phyloP scores from a whole-genome alignment of 768 basidiomycete genomes.

The Rhodocollybia butyracea region DNA sequence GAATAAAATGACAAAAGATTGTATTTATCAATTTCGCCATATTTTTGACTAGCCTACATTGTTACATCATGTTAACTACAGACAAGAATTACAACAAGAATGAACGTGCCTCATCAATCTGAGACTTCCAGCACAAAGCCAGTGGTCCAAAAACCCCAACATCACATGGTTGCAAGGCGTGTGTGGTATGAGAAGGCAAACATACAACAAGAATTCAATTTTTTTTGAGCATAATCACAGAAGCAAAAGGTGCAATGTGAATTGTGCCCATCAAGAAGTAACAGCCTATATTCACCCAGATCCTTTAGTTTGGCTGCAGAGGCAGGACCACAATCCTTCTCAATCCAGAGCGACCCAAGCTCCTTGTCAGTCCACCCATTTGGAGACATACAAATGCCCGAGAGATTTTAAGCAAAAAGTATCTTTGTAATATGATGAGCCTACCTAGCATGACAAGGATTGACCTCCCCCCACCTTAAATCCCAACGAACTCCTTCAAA shows the following conservation, averaged over 20 bases:
- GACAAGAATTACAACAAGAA: not conserved
- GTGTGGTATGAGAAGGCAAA: constrained; percentile 18
- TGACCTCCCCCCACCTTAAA: constrained; percentile 10
- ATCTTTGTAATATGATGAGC: not conserved
- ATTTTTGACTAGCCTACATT: not conserved
- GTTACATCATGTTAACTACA: not conserved
- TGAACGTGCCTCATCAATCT: not conserved
- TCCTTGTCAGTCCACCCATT: constrained; percentile 41
- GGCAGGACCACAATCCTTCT: constrained; percentile 29
- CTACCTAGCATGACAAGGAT: not conserved
- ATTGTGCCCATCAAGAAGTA: constrained; percentile 19
- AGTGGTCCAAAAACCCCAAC: constrained; percentile 34
- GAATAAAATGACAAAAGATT: constrained; percentile 26
- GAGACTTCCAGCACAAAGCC: constrained; percentile 25
- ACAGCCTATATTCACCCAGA: constrained; percentile 6
- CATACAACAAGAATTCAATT: constrained; percentile 17
- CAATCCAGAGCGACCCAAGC: constrained; percentile 29
- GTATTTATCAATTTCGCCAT: constrained; percentile 23
- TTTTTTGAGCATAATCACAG: constrained; percentile 6
- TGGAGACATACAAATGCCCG: constrained; percentile 28
- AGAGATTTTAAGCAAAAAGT: constrained; percentile 14
- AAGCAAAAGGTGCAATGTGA: constrained; percentile 15
- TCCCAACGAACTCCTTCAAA: constrained; percentile 26
- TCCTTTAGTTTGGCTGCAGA: not conserved
- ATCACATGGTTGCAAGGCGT: constrained; percentile 11